These are phyloP conservation scores for Daucus carota DNA, from an alignment of 129 eudicot species.

Conservation along the genomic window DH1_v3.0 NC_030388.2:32533001-32533500, in stretches of 20 bases:
- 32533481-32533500: not conserved
- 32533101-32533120: constrained; percentile 66
- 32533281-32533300: too few relatives aligned
- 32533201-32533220: constrained; percentile 69
- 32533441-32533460: not conserved
- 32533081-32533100: not conserved
- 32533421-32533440: not conserved
- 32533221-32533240: not conserved
- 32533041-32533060: not conserved
- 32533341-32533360: not conserved
- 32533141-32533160: constrained; percentile 87
- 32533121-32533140: constrained; percentile 80
- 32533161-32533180: constrained; percentile 97
- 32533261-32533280: too few relatives aligned
- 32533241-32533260: not conserved
- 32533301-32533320: not conserved
- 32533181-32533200: constrained; percentile 88
- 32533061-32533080: not conserved
- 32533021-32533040: too few relatives aligned
- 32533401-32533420: not conserved
- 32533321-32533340: not conserved
- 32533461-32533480: not conserved
- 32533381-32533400: not conserved
- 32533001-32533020: not conserved
- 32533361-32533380: not conserved